phyloP scores from a whole-genome alignment of 768 basidiomycete genomes.

The Pulveroboletus sp. region DNA sequence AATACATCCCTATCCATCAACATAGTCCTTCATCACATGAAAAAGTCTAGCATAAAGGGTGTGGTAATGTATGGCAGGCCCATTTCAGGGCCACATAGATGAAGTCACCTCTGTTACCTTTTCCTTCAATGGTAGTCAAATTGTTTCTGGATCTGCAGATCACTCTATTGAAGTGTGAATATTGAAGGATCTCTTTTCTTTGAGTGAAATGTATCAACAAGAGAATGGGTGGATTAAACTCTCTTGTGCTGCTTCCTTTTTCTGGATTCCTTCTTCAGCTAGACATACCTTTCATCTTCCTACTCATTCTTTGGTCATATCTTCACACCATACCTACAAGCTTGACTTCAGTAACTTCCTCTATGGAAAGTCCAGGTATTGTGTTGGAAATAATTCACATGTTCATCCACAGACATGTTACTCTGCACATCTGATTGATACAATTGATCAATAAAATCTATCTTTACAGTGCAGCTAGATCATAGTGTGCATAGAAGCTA shows the following conservation, averaged over 20 bases:
- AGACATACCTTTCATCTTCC: conserved; percentile 19
- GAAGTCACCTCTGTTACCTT: conserved; percentile 9
- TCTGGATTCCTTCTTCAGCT: conserved; percentile 19
- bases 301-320: conserved; percentile 13
- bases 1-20: too few relatives aligned
- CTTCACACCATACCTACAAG: conserved; percentile 5
- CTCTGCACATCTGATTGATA: too few relatives aligned
- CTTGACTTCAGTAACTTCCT: conserved; percentile 9
- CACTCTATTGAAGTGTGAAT: conserved; percentile 12
- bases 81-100: conserved; percentile 10
- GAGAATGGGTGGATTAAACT: conserved; percentile 19
- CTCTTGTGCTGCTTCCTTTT: conserved; percentile 7
- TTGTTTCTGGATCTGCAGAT: conserved; percentile 18
- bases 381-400: conserved; percentile 20
- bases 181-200: not conserved
- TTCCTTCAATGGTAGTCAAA: conserved; percentile 13
- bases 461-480: too few relatives aligned
- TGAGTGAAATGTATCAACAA: conserved; percentile 3
- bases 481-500: too few relatives aligned
- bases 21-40: too few relatives aligned
- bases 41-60: too few relatives aligned
- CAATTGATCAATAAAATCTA: too few relatives aligned
- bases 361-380: conserved; percentile 19
- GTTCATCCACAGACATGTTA: too few relatives aligned
- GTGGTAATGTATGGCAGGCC: conserved; percentile 16